phyloP scores from a whole-genome alignment of 2,329 filamentous ascomycete genomes.

The Neonectria punicea region DNA sequence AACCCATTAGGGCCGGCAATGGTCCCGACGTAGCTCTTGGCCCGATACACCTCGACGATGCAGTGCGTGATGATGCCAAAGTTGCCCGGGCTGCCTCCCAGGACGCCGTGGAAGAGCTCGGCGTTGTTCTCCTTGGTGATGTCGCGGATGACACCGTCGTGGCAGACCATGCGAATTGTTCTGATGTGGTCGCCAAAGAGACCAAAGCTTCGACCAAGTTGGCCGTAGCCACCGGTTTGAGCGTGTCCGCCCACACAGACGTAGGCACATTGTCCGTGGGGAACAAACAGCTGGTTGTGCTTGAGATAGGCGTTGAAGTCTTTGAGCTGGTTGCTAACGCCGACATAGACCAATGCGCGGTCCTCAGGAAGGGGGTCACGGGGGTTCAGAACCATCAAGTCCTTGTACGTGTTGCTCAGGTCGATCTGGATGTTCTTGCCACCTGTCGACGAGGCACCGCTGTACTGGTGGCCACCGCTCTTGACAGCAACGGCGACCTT shows the following conservation, averaged over 20 bases:
- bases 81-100: conserved; percentile 67
- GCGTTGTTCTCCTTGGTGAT: conserved; percentile 60
- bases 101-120: conserved; percentile 69
- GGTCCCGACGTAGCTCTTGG: conserved; percentile 50
- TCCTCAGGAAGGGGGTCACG: conserved; percentile 33
- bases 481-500: conserved; percentile 56
- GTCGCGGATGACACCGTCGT: conserved; percentile 55
- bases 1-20: conserved; percentile 25
- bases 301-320: conserved; percentile 56
- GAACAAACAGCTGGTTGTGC: conserved; percentile 55
- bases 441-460: conserved; percentile 58
- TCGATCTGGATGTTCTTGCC: conserved; percentile 59
- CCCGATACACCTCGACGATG: conserved; percentile 56
- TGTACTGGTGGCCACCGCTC: conserved; percentile 62
- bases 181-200: conserved; percentile 65
- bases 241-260: conserved; percentile 60
- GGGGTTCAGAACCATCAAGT: conserved; percentile 44
- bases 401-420: conserved; percentile 49
- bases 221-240: conserved; percentile 60
- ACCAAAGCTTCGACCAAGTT: conserved; percentile 60
- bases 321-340: conserved; percentile 54
- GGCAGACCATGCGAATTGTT: conserved; percentile 59
- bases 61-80: conserved; percentile 66
- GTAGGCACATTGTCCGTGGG: conserved; percentile 57
- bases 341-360: conserved; percentile 50